Percentiles rank a stretch among this genome's conserved stretches.
These are phyloP conservation scores for Aspergillus ellipticus DNA, from an alignment of 495 filamentous ascomycete species.

Conservation along the genomic window DNA sequence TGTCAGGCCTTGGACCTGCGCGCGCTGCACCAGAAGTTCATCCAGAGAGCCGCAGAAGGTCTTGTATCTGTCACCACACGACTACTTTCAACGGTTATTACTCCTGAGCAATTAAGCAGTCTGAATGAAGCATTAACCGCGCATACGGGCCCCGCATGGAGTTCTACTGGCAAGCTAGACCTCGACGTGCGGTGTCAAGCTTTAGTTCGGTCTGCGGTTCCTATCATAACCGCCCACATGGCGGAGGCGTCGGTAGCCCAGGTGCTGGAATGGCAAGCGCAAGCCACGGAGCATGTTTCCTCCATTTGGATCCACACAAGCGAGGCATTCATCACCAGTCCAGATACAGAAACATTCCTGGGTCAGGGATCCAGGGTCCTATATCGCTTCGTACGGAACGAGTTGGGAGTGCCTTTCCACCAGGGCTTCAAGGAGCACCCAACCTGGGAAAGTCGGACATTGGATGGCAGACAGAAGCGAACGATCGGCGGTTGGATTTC, in stretches of 20 bases:
- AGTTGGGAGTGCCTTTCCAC: conserved; percentile 1
- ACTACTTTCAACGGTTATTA: conserved; percentile 10
- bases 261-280: no score
- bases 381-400: conserved; percentile 13
- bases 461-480: conserved; percentile 2
- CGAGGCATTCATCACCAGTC: neutral
- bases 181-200: no score
- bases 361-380: conserved; percentile 8
- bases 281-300: neutral
- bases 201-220: no score
- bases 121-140: no score
- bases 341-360: conserved; percentile 5
- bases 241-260: no score
- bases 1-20: conserved; percentile 46
- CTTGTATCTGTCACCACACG: no score
- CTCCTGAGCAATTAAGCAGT: no score
- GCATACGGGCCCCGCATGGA: no score
- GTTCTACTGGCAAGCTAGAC: no score
- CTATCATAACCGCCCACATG: no score
- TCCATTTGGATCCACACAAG: neutral
- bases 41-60: no score
- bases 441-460: neutral
- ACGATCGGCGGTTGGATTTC: conserved; percentile 16
- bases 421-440: conserved; percentile 20
- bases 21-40: conserved; percentile 18